These are phyloP conservation scores for Aspergillus ellipticus DNA, from an alignment of 495 filamentous ascomycete species.

Conservation along the genomic window DNA sequence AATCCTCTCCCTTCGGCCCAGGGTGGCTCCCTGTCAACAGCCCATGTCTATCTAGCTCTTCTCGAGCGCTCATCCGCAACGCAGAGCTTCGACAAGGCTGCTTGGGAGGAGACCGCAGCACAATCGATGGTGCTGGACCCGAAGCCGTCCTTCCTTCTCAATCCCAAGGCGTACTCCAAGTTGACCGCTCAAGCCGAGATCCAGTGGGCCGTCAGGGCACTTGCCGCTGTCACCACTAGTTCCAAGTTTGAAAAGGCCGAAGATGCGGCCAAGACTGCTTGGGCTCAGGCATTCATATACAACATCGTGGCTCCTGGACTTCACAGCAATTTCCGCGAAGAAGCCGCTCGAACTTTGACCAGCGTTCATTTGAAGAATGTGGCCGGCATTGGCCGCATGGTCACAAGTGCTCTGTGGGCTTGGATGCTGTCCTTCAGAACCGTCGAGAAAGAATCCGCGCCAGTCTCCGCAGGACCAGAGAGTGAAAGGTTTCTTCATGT, in stretches of 20 bases:
- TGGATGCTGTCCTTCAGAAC: constrained; percentile 67
- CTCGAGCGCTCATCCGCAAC: constrained; percentile 30
- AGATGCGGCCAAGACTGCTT: constrained; percentile 48
- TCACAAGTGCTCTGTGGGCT: constrained; percentile 74
- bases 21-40: constrained; percentile 68
- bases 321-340: constrained; percentile 54
- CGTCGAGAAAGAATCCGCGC: constrained; percentile 73
- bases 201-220: constrained; percentile 67
- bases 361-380: constrained; percentile 54
- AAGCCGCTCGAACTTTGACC: constrained; percentile 55
- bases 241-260: constrained; percentile 31
- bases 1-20: constrained; percentile 76
- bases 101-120: constrained; percentile 51
- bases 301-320: constrained; percentile 59
- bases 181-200: constrained; percentile 67
- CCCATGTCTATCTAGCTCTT: constrained; percentile 69
- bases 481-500: constrained; percentile 49
- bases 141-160: constrained; percentile 83
- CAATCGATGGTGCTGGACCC: constrained; percentile 61
- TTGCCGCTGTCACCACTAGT: constrained; percentile 55
- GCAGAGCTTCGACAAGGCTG: constrained; percentile 29
- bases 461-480: constrained; percentile 63
- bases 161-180: constrained; percentile 77
- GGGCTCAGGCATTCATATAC: constrained; percentile 81
- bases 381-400: constrained; percentile 48